Evolutionary conservation across 1,139 yeast species (phyloP).

Genomic region (Fermentozyma sake): DNA sequence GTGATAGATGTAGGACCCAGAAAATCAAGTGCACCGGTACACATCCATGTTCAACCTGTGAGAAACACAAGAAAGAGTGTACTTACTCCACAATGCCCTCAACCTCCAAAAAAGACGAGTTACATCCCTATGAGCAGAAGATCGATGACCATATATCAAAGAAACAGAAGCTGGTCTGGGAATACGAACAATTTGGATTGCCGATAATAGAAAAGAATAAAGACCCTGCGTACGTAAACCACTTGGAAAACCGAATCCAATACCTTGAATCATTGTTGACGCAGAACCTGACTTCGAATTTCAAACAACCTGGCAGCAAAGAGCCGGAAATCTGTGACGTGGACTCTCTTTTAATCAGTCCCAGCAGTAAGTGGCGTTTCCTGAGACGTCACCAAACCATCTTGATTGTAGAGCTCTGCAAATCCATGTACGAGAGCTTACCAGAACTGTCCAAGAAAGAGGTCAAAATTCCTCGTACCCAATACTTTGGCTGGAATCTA

Average conservation of each 20-base stretch:
- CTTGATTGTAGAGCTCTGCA: conserved; percentile 44
- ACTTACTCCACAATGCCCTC: conserved; percentile 16
- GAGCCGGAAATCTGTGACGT: conserved; percentile 17
- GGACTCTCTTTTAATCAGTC: conserved; percentile 15
- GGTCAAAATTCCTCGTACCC: conserved; percentile 50
- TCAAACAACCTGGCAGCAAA: conserved; percentile 11
- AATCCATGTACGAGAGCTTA: conserved; percentile 32
- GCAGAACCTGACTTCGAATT: conserved; percentile 12
- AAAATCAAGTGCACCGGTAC: conserved; percentile 62
- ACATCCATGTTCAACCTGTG: conserved; percentile 50
- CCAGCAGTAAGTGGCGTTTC: conserved; percentile 44
- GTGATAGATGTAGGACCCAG: conserved; percentile 52
- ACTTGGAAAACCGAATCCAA: conserved; percentile 38
- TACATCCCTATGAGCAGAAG: conserved; percentile 2
- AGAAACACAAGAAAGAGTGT: conserved; percentile 41
- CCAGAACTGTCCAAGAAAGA: conserved; percentile 32
- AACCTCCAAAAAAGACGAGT: no score
- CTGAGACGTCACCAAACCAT: conserved; percentile 47
- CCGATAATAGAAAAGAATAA: conserved; percentile 14
- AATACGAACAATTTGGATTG: conserved; percentile 13
- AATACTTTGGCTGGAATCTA: conserved; percentile 66
- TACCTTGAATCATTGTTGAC: conserved; percentile 33
- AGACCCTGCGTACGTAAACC: conserved; percentile 22
- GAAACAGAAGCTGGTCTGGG: conserved; percentile 7
- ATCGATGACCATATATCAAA: conserved; percentile 6